phyloP scores from a whole-genome alignment of 176 grass and related monocot genomes.

The Oryza rufipogon region DNA sequence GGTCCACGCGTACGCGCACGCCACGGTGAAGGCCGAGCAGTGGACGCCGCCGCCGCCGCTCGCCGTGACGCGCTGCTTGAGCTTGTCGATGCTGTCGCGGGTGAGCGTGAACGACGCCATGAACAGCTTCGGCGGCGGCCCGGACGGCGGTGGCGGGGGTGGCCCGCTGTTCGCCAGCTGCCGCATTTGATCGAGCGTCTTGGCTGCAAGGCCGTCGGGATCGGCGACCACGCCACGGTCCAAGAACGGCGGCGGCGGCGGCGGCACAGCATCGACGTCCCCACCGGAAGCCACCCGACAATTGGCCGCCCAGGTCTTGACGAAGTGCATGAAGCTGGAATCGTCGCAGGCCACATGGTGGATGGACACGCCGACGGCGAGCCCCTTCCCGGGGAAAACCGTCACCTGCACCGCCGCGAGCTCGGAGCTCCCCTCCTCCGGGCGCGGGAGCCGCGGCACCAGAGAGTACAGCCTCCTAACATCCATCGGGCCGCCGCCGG shows the following conservation, averaged over 20 bases:
- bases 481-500: slow-evolving; percentile 44
- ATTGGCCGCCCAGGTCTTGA: slow-evolving; percentile 67
- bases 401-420: slow-evolving; percentile 79
- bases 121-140: slow-evolving; percentile 44
- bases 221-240: slow-evolving; percentile 61
- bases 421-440: slow-evolving; percentile 46
- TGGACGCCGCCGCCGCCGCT: slow-evolving; percentile 28
- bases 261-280: background rate
- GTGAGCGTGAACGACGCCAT: slow-evolving; percentile 71
- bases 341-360: slow-evolving; percentile 96
- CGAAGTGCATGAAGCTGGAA: slow-evolving; percentile 91
- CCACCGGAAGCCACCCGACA: slow-evolving; percentile 18
- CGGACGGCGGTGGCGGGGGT: slow-evolving; percentile 44
- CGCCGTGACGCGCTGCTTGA: slow-evolving; percentile 58
- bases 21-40: slow-evolving; percentile 86
- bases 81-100: slow-evolving; percentile 62
- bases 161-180: slow-evolving; percentile 55
- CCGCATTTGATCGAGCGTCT: slow-evolving; percentile 85
- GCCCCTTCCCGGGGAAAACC: slow-evolving; percentile 59
- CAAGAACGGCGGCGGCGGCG: slow-evolving; percentile 46
- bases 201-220: slow-evolving; percentile 59
- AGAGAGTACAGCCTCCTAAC: slow-evolving; percentile 56
- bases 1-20: slow-evolving; percentile 88
- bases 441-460: slow-evolving; percentile 56
- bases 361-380: slow-evolving; percentile 72